These are phyloP conservation scores for Olyra latifolia DNA, from an alignment of 176 grass and related monocot genomes.

Conservation along the genomic window DNA sequence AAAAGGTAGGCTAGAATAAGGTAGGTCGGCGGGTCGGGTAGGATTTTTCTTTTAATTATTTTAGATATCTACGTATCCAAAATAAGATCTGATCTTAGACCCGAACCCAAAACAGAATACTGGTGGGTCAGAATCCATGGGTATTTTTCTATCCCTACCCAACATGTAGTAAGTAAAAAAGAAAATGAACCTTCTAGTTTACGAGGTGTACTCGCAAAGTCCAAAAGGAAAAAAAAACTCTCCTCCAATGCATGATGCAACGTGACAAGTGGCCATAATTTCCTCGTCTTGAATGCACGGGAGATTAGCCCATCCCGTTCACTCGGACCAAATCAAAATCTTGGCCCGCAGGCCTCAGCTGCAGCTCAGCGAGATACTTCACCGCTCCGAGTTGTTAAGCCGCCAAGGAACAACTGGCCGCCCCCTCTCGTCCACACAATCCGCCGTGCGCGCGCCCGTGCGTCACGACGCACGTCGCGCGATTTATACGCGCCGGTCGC, in stretches of 20 bases:
- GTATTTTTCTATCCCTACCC: too few relatives aligned
- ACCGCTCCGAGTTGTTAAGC: background rate
- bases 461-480: background rate
- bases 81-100: too few relatives aligned
- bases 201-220: too few relatives aligned
- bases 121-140: too few relatives aligned
- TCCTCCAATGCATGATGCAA: background rate
- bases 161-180: too few relatives aligned
- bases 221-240: too few relatives aligned
- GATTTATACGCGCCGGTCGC: constrained; percentile 29
- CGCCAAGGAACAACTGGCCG: background rate
- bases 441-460: background rate
- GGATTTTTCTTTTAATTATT: too few relatives aligned
- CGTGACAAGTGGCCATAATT: constrained; percentile 16
- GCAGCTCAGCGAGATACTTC: background rate
- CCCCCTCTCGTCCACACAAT: constrained; percentile 29
- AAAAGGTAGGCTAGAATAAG: too few relatives aligned
- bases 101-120: too few relatives aligned
- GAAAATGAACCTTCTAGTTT: too few relatives aligned
- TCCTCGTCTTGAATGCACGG: constrained; percentile 8
- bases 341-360: background rate
- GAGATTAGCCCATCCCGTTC: constrained; percentile 10
- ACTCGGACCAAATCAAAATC: constrained; percentile 31
- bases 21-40: too few relatives aligned
- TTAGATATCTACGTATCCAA: too few relatives aligned